These are phyloP conservation scores for Pseudocercospora fijiensis DNA, from an alignment of 2,329 filamentous ascomycete species.

Conservation along the genomic window DNA sequence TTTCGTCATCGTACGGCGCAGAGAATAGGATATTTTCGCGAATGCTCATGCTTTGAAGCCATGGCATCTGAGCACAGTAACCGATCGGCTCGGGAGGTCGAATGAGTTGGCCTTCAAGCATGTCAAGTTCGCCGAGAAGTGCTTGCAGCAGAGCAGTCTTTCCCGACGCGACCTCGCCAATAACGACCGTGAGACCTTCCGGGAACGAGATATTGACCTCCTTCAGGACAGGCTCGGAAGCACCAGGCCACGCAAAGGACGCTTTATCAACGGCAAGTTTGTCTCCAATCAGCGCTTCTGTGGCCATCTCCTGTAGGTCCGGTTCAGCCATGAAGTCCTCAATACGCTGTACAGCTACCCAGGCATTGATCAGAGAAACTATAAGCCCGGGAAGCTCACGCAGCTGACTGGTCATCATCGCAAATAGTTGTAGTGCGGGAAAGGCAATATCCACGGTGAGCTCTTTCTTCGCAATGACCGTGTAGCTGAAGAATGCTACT, in stretches of 20 bases:
- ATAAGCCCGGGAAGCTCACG: conserved; percentile 74
- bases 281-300: conserved; percentile 37
- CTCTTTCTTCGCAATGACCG: conserved; percentile 64
- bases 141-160: conserved; percentile 63
- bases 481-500: conserved; percentile 78
- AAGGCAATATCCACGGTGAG: conserved; percentile 81
- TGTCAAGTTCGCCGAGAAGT: conserved; percentile 60
- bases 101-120: conserved; percentile 51
- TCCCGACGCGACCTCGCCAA: conserved; percentile 63
- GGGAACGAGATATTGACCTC: conserved; percentile 57
- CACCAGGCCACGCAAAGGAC: conserved; percentile 78
- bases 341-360: conserved; percentile 77
- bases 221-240: conserved; percentile 54
- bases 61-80: conserved; percentile 65
- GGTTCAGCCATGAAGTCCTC: conserved; percentile 85
- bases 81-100: conserved; percentile 58
- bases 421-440: conserved; percentile 78
- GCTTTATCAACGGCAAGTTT: conserved; percentile 58
- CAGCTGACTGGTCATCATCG: conserved; percentile 69
- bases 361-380: conserved; percentile 74
- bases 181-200: conserved; percentile 59
- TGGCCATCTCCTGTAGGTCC: conserved; percentile 56
- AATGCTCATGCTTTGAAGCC: conserved; percentile 69
- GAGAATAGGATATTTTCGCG: conserved; percentile 68
- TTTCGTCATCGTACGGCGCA: conserved; percentile 64